phyloP scores from a whole-genome alignment of 768 basidiomycete species.

The Suillus weaverae region DNA sequence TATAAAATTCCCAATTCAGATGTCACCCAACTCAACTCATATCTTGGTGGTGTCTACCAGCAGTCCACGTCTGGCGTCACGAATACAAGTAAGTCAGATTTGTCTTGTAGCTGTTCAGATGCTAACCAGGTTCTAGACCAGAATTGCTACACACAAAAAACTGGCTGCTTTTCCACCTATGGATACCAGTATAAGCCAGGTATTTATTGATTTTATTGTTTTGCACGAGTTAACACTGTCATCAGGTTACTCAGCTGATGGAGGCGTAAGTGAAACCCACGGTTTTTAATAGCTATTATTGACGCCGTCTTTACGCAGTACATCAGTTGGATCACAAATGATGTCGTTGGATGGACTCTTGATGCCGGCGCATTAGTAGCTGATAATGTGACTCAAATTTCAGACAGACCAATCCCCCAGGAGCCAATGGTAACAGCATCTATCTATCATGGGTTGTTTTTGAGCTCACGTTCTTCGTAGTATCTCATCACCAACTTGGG shows the following conservation, averaged over 20 bases:
- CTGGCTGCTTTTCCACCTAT: conserved; percentile 64
- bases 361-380: conserved; percentile 61
- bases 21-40: conserved; percentile 59
- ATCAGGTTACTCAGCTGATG: conserved; percentile 33
- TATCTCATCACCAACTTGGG: conserved; percentile 86
- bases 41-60: conserved; percentile 77
- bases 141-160: conserved; percentile 56
- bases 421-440: conserved; percentile 72
- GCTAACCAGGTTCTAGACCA: conserved; percentile 47
- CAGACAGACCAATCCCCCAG: conserved; percentile 68
- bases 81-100: conserved; percentile 46
- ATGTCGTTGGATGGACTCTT: conserved; percentile 67
- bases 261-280: conserved; percentile 43
- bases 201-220: conserved; percentile 21
- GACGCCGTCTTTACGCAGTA: conserved; percentile 44
- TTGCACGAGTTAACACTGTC: conserved; percentile 1
- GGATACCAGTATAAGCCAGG: conserved; percentile 83
- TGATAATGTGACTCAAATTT: conserved; percentile 56
- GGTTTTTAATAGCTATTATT: neutral
- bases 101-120: neutral
- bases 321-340: conserved; percentile 75
- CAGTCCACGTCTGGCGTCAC: conserved; percentile 79
- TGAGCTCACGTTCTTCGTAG: conserved; percentile 36
- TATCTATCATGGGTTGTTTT: too few relatives aligned
- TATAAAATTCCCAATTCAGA: conserved; percentile 53